phyloP scores from a whole-genome alignment of 2,329 filamentous ascomycete species.

The Calonectria fujianensis region DNA sequence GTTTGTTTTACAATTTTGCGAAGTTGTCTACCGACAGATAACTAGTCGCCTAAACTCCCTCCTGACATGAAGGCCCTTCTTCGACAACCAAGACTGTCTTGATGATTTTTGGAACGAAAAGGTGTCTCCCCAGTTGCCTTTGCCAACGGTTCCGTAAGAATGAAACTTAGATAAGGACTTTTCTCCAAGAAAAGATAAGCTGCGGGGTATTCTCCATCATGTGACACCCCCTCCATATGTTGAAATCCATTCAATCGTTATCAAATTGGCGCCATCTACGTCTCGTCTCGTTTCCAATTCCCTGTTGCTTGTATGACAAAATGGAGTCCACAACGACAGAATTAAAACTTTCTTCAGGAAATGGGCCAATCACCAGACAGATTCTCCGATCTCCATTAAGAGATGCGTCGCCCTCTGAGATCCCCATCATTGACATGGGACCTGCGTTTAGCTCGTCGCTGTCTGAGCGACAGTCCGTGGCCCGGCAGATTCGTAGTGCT shows the following conservation, averaged over 20 bases:
- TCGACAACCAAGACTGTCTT: no score
- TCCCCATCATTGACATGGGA: conserved; percentile 28
- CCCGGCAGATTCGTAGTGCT: conserved; percentile 17
- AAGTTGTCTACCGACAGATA: no score
- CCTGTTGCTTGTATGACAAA: not conserved
- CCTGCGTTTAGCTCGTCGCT: not conserved
- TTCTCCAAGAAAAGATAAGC: not conserved
- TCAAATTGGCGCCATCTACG: not conserved
- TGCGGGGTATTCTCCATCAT: not conserved
- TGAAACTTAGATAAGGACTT: no score
- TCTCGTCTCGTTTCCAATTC: not conserved
- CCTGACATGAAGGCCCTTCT: no score
- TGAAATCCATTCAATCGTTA: not conserved
- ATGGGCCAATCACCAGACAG: conserved; percentile 13
- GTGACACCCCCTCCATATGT: not conserved
- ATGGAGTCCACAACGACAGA: not conserved
- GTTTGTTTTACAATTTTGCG: no score
- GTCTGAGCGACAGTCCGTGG: conserved; percentile 10
- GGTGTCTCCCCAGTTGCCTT: no score
- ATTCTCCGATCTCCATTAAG: conserved; percentile 10
- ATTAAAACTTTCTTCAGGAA: not conserved
- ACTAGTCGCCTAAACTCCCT: no score
- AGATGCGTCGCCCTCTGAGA: conserved; percentile 27
- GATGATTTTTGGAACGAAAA: no score
- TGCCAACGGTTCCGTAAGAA: no score